Evolutionary conservation across 2,329 filamentous ascomycete species (phyloP), one percentile per base, ranked within the genome.

Genomic region (Penicillium sp.): DNA sequence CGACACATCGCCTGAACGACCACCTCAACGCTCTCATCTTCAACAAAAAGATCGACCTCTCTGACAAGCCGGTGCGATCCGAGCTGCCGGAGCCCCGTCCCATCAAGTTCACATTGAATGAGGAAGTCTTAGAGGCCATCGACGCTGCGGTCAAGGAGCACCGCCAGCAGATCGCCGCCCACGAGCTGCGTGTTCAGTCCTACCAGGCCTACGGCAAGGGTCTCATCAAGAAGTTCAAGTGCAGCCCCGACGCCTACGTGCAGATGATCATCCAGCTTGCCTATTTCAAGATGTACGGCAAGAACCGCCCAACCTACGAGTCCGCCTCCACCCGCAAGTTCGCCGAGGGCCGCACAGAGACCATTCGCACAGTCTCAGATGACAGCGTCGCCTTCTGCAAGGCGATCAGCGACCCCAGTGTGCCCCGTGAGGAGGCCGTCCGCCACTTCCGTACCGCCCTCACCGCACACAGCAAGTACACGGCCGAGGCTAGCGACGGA

Each of bases 161-260:
- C 80, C 83, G 85, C 64, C 83, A 88, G 69, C 87, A 96, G 65
- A 97, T 99, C 68, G 88, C 87, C 66, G 85, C 91, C 68, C 95
- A 99, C 78, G 91, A 99, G 78, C 89, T 99, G 50, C 88, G 91
- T 23, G 93, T 99, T 3, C 94, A 98, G 78, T 91, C 93, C 30
- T 99, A 96, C 84, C 93, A 98, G 80, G 94, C 90, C 71, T 99
- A 99, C 78, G 95, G 95, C 77, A 99, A 99, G 84, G 93, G 92
- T 29, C 84, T 99, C 65, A 98, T 99, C 85, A 99, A 99, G 88
- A 96, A 97, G 81, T 98, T 99, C 88, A 96, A 93, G 83, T 97
- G 92, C 87, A 96, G 91, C 29, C 95, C 95, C 31, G 96, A 99
- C 73, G 95, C 94, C 35, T 99, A 96, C 78, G 93, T 98, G 47